A percentile compares a stretch with the other conserved stretches of the same genome.
Evolutionary conservation across 768 basidiomycete species (phyloP).

Genomic region (Tricholoma sp.): DNA sequence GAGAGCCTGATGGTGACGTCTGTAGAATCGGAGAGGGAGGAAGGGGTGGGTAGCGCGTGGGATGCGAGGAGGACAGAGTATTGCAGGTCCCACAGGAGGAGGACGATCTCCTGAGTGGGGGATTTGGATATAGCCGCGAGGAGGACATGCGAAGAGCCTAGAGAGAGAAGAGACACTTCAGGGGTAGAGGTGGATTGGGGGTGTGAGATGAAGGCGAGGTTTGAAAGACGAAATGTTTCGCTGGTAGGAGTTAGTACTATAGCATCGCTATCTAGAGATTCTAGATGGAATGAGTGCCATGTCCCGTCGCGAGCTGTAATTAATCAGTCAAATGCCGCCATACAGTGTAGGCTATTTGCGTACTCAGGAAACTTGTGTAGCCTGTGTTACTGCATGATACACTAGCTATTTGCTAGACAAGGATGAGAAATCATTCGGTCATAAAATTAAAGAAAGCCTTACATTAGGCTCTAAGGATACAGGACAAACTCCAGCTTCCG

Average conservation of each 20-base stretch:
- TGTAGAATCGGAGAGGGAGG: conserved; percentile 28
- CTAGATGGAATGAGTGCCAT: conserved; percentile 38
- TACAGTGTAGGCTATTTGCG: conserved; percentile 12
- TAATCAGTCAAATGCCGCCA: background rate
- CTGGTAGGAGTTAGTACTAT: conserved; percentile 19
- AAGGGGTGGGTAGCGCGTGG: conserved; percentile 46
- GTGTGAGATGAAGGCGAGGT: conserved; percentile 25
- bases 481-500: conserved; percentile 22
- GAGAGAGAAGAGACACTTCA: conserved; percentile 37
- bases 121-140: conserved; percentile 39
- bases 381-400: conserved; percentile 45
- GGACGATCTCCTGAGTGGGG: conserved; percentile 38
- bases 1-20: conserved; percentile 23
- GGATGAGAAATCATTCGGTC: conserved; percentile 5
- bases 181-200: conserved; percentile 13
- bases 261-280: conserved; percentile 18
- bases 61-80: conserved; percentile 60
- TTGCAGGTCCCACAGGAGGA: conserved; percentile 67
- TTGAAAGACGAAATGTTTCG: conserved; percentile 25
- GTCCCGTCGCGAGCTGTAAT: conserved; percentile 37
- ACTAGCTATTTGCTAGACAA: conserved; percentile 29
- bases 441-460: conserved; percentile 5
- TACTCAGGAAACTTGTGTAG: conserved; percentile 46
- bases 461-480: conserved; percentile 30
- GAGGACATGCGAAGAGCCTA: conserved; percentile 55